A percentile compares a stretch with the other conserved stretches of the same genome.
Conservation (phyloP, 1,284 basidiomycete species). For the Malassezia japonica region DNA sequence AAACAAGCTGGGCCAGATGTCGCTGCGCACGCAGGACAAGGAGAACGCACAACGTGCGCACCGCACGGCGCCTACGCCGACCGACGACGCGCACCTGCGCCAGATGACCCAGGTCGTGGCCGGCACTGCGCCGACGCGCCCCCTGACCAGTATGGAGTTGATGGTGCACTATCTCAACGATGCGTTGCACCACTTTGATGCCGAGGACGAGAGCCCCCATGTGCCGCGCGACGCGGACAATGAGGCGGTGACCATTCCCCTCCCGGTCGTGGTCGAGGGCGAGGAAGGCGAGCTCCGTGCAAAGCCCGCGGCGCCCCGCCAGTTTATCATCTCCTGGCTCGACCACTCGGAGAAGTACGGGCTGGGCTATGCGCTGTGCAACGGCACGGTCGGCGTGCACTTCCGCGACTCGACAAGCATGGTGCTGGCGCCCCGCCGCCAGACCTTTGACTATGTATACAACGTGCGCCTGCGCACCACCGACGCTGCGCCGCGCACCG, state of each 20-base stretch:
- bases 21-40: slow-evolving; percentile 24
- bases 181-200: slow-evolving; percentile 61
- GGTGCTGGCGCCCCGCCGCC: slow-evolving; percentile 70
- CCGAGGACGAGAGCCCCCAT: slow-evolving; percentile 51
- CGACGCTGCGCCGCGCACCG: slow-evolving; percentile 11
- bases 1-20: slow-evolving; percentile 19
- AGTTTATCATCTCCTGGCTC: slow-evolving; percentile 94
- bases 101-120: slow-evolving; percentile 32
- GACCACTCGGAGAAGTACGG: slow-evolving; percentile 98
- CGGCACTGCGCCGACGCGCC: slow-evolving; percentile 3
- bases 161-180: slow-evolving; percentile 58
- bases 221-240: slow-evolving; percentile 46
- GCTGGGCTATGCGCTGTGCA: slow-evolving; percentile 90
- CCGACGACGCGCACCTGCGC: slow-evolving; percentile 29
- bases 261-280: slow-evolving; percentile 17
- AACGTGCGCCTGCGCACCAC: slow-evolving; percentile 18
- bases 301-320: slow-evolving; percentile 58
- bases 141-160: slow-evolving; percentile 24
- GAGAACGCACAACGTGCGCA: slow-evolving; percentile 23
- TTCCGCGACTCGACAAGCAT: slow-evolving; percentile 89
- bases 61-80: slow-evolving; percentile 3
- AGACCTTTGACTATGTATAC: slow-evolving; percentile 52
- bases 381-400: slow-evolving; percentile 85
- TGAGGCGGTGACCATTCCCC: slow-evolving; percentile 9
- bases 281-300: slow-evolving; percentile 50